Evolutionary conservation across 139 green algal genomes (phyloP), one percentile per base, ranked within the genome.

Genomic region (Chara braunii): DNA sequence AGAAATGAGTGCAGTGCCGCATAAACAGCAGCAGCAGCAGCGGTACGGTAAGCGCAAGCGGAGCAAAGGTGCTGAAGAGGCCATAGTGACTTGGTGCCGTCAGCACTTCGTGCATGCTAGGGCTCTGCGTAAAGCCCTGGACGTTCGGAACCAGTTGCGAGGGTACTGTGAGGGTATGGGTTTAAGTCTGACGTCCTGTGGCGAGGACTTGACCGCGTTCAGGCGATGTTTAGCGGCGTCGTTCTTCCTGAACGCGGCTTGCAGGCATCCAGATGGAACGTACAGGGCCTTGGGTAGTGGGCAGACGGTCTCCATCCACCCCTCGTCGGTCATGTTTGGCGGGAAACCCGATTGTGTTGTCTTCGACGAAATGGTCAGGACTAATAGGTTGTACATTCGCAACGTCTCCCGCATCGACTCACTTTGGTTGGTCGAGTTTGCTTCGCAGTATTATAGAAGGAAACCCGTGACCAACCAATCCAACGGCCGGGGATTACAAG

Each of bases 381-480:
- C 92, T 7, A 95, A 80, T 67, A 94, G 95, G 75, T 88, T 95
- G 80, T 97, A 93, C 71, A 95, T 95, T 81, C 80, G 92, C 5
- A 72, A 89, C 66, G 73, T 95, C 28, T 85, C 60, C 0, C 88
- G 94, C 78, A 96, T 98, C 60, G 88, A 92, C 71, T 81, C 86
- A 1, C 81, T 87, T 12, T 98, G 92, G 92, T 78, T 98, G 42
- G 40, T 91, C 37, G 92, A 98, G 78, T 85, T 98, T 8, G 92
- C 92, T 23, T 92, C 92, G 6, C 90, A 97, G 70, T 96, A 88
- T 71, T 97, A 95, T 80, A 6, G n/a, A n/a, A n/a, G n/a, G n/a
- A n/a, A n/a, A n/a, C n/a, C n/a, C n/a, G n/a, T n/a, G n/a, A n/a
- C n/a, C n/a, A n/a, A n/a, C n/a, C n/a, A n/a, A n/a, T n/a, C n/a